Evolutionary conservation across 2,329 filamentous ascomycete species (phyloP).

Genomic region (Ceratocystiopsis brevicomis): DNA sequence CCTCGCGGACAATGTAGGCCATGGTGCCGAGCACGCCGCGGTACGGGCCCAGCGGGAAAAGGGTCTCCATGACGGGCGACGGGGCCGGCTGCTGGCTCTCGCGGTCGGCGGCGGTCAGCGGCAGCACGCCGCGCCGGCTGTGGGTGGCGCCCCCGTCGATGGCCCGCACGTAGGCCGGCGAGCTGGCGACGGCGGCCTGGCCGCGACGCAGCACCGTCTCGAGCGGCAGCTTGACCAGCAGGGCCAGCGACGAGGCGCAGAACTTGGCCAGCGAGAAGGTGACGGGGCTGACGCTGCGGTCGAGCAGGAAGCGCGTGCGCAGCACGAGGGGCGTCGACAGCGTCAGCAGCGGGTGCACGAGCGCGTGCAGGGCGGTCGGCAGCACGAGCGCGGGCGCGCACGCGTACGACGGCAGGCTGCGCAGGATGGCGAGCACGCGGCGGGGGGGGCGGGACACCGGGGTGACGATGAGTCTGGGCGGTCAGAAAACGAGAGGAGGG

Average conservation of each 20-base stretch:
- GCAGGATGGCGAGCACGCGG: slow-evolving; percentile 59
- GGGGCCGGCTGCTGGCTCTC: no score
- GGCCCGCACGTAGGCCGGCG: slow-evolving; percentile 30
- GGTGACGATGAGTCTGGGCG: slow-evolving; percentile 56
- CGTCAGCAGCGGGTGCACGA: slow-evolving; percentile 65
- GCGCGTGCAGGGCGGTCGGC: slow-evolving; percentile 73
- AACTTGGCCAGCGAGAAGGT: slow-evolving; percentile 73
- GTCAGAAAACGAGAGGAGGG: background rate
- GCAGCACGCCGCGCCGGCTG: no score
- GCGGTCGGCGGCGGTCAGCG: no score
- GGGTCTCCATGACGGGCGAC: slow-evolving; percentile 36
- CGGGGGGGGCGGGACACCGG: slow-evolving; percentile 56
- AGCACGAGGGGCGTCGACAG: slow-evolving; percentile 71
- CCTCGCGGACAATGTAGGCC: slow-evolving; percentile 68
- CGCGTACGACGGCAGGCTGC: slow-evolving; percentile 57
- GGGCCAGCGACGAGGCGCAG: slow-evolving; percentile 56
- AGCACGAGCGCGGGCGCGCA: slow-evolving; percentile 53
- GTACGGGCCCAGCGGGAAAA: slow-evolving; percentile 66
- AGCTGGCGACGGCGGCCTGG: slow-evolving; percentile 55
- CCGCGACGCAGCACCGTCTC: slow-evolving; percentile 83
- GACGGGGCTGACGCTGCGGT: slow-evolving; percentile 61
- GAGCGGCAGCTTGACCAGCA: slow-evolving; percentile 73
- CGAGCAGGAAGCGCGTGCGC: slow-evolving; percentile 66
- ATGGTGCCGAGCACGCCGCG: slow-evolving; percentile 80
- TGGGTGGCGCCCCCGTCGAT: no score